Evolutionary conservation across 2,329 filamentous ascomycete genomes (phyloP), one percentile per base, ranked within the genome.

Genomic region (Amauroascus verrucosus): DNA sequence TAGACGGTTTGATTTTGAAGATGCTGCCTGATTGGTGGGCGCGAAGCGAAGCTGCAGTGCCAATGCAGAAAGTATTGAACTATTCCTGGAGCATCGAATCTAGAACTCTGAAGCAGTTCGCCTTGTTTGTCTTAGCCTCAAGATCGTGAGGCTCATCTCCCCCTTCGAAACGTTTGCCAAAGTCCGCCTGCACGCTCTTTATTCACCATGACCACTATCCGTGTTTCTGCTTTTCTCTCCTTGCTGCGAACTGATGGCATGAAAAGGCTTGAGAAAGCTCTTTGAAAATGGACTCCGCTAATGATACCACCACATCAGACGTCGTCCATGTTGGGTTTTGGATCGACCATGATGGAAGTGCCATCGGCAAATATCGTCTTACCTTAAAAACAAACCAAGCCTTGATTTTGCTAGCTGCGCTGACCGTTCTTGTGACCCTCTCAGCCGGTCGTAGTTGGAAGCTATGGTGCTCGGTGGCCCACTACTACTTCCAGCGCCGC

Each of bases 371-470:
- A 24, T 52, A 52, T 52, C 50, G 43, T 3, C 41, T 52, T 4
- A 52, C 50, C 24, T 28, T 52, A 30, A 45, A 44, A 52, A 45
- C 50, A 37, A 37, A 47, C 22, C 28, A 18, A 7, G 50, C 50
- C 30, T 26, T 45, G 18, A 37, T 52, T n/a, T 18, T 52, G 30
- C 18, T 52, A 18, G 50, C 50, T 6, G 40, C 43, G 9, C 50
- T 52, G 20, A 52, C 50, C 24, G 50, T 52, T 37, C 50, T 52
- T 16, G 50, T 52, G 26, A 52, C 50, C 11, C 40, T 52, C 43
- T 52, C 40, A n/a, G 40, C 50, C 22, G 37, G 48, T n/a, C 48
- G 48, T 24, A 50, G 48, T 14, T 50, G 48, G 48, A 50, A 37
- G n/a, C 26, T 50, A 1, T 50, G 48, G 48, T 28, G 20, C 1